Base-by-base conservation (phyloP, 148 eudicot genomes). In the Beta vulgaris region DNA sequence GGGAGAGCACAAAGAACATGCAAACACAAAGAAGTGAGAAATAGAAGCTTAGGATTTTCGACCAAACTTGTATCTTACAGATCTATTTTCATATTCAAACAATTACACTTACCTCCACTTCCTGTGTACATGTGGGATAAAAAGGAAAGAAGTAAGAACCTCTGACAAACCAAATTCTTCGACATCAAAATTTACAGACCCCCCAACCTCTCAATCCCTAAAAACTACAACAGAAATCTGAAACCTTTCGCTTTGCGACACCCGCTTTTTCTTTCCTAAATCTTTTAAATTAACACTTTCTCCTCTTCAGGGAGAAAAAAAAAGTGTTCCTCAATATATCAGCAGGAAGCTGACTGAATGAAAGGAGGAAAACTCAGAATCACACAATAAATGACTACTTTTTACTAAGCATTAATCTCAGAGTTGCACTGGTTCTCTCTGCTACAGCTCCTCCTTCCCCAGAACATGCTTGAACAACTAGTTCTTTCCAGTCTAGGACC, bases 401-500 rank as follows among this genome's bases (percentile, higher is more conserved):
- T 68, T 65, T 34, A 10, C 73, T 73, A 81, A 40, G 93, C 89
- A 75, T 93, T 93, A 15, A 93, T 93, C 79, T 93, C 98, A 6
- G 97, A 88, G 72, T 93, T 89, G 82, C 98, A 91, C 75, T 91
- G 97, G 32, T 91, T 81, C 80, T 91, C 98, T 79, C 97, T 84
- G 81, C 98, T 93, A 84, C 96, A 89, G 80, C 97, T 91, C 80
- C 98, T 84, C 75, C 97, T 79, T 40, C 88, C 85, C 99, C 98
- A 91, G 67, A 95, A 95, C 94, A 95, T 86, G 78, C 86, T 88
- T 16, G 99, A 89, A 78, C 99, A 95, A 64, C 89, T 95, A 4
- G 89, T 84, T 77, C 89, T 89, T 73, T 87, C 96, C 66, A 88
- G 68, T 74, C 97, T 84, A 31, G 85, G 80, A 12, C 87, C 91